Base-by-base conservation (phyloP, 345 rosid genomes). In the Cardiospermum halicacabum region DNA sequence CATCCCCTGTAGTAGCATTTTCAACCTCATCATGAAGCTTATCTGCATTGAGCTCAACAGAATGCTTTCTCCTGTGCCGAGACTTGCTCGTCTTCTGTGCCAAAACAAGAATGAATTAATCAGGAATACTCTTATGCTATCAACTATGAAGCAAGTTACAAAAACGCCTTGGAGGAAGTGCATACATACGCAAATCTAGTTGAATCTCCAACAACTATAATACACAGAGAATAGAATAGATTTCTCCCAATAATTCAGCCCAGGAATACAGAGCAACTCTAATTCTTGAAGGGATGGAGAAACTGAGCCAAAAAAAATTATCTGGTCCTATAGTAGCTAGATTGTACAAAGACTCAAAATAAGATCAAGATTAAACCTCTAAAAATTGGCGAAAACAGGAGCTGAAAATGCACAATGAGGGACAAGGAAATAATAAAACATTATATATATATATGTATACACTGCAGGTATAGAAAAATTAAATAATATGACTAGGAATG, bases 21-120 rank as follows among this genome's bases (percentile, higher is more conserved):
- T 58, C 73, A 54, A 45, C 70, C 30, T 79, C 95, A 69, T 74
- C 75, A 66, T 75, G 89, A 60, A 85, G 69, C 58, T 79, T 79
- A 27, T 78, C 82, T 45, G 67, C 36, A 30, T 83, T 85, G 66
- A 84, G 69, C 77, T 85, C 93, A 74, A 85, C 69, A 5, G 87
- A 74, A 36, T 73, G 79, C 74, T 87, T 84, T 78, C 89, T 87
- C 64, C 74, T 77, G 57, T 87, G 84, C 53, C 67, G 81, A 74
- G 64, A 77, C 82, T 81, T 91, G 72, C 83, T 79, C 42, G 75
- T 65, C 74, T 74, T 77, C 96, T 91, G 74, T 37, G 45, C 34
- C 25, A 66, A 32, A 59, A 63, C 32, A 70, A 68, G 47, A 65
- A 63, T 36, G 56, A 54, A 32, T 39, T 47, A 55, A 54, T 31